Evolutionary conservation across 768 basidiomycete species (phyloP).

Genomic region (Naganishia onofrii): DNA sequence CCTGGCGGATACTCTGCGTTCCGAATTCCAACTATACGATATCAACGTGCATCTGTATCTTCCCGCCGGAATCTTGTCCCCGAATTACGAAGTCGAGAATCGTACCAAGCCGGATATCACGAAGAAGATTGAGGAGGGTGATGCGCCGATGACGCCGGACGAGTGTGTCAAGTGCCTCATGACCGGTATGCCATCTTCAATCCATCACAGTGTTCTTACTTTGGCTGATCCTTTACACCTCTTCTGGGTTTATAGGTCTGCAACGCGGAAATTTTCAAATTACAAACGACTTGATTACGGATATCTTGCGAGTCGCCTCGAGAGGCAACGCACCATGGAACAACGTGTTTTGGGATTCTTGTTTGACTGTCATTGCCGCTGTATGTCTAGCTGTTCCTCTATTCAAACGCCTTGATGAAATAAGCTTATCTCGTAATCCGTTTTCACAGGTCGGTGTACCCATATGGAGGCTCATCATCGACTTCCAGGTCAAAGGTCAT

Average conservation of each 20-base stretch:
- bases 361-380: constrained; percentile 55
- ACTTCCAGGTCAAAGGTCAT: constrained; percentile 37
- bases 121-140: constrained; percentile 71
- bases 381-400: constrained; percentile 48
- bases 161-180: constrained; percentile 63
- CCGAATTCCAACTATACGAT: constrained; percentile 72
- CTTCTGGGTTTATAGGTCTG: constrained; percentile 58
- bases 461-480: constrained; percentile 48
- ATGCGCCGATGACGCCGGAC: constrained; percentile 65
- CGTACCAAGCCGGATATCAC: constrained; percentile 72
- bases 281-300: constrained; percentile 66
- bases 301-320: constrained; percentile 67
- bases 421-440: not conserved
- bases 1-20: constrained; percentile 76
- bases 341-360: constrained; percentile 61
- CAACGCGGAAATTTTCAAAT: constrained; percentile 71
- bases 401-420: too few relatives aligned
- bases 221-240: constrained; percentile 1
- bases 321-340: constrained; percentile 65
- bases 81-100: constrained; percentile 74
- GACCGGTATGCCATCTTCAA: constrained; percentile 56
- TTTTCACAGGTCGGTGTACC: constrained; percentile 46
- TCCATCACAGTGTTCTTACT: not conserved
- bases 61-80: constrained; percentile 74
- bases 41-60: constrained; percentile 77